phyloP scores from a whole-genome alignment of 1,284 basidiomycete species.

The Prillingera fragicola region DNA sequence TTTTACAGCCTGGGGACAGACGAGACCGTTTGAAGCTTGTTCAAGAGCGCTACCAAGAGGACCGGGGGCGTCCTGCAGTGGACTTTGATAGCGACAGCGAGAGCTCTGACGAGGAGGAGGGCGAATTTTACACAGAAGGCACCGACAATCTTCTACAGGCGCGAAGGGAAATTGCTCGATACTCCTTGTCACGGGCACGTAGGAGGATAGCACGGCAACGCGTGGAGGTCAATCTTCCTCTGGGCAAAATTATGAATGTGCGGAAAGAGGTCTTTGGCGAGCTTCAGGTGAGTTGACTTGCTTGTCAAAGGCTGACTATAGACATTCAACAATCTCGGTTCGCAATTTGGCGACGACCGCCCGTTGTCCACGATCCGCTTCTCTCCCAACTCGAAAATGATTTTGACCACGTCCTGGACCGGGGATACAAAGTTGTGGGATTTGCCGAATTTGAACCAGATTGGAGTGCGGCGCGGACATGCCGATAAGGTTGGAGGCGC shows the following conservation, averaged over 20 bases:
- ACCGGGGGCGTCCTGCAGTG: constrained; percentile 50
- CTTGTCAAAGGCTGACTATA: constrained; percentile 42
- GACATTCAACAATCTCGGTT: constrained; percentile 87
- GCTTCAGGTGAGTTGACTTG: constrained; percentile 63
- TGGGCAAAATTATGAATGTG: constrained; percentile 82
- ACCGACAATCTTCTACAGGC: constrained; percentile 77
- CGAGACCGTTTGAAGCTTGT: constrained; percentile 91
- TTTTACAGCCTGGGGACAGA: constrained; percentile 53
- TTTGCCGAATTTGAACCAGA: constrained; percentile 76
- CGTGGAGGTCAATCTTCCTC: constrained; percentile 76
- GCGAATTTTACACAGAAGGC: constrained; percentile 95
- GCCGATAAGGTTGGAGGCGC: constrained; percentile 88
- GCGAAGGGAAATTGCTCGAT: constrained; percentile 77
- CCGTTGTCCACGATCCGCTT: constrained; percentile 92
- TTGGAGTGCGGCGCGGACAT: constrained; percentile 71
- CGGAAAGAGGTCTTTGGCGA: constrained; percentile 83
- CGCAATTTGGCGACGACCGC: constrained; percentile 94
- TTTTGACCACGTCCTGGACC: constrained; percentile 94
- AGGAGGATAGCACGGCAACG: constrained; percentile 82
- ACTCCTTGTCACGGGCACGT: constrained; percentile 90
- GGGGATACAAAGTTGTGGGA: constrained; percentile 93
- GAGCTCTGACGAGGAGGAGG: constrained; percentile 62
- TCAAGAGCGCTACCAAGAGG: constrained; percentile 79
- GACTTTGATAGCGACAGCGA: constrained; percentile 51
- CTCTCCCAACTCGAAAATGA: constrained; percentile 77